Base-by-base conservation (phyloP, 257 asterid genomes). In the Solanum habrochaites region DNA sequence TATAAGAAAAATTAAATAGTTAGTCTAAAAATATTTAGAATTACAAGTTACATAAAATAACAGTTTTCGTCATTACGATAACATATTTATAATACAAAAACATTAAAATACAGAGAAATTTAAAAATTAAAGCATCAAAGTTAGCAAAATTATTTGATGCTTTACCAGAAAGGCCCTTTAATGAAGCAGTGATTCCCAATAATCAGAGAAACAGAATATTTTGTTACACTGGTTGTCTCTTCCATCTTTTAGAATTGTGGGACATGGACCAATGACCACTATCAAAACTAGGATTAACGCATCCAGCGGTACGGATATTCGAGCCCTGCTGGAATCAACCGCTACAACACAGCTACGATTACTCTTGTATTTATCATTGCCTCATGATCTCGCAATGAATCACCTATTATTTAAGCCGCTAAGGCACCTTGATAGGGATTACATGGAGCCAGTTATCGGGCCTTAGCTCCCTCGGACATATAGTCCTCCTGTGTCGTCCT, bases 401-500 rank as follows among this genome's bases (percentile, higher is more conserved):
- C 92, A 3, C 94, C 95, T 9, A 92, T 89, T 89, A 83, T 92
- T 94, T n/a, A n/a, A n/a, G 91, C 84, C 18, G 92, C 91, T 15
- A 94, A 87, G 5, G 95, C 92, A 1, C 92, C 94, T 86, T 70
- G 7, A 89, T 87, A n/a, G 95, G 95, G 23, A 73, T 32, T 31
- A 89, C 93, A 9, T 93, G 94, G 83, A 93, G 90, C 94, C 94
- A 93, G 25, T 73, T 66, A 21, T 87, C 85, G 10, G n/a, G n/a
- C 62, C 69, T 31, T 89, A 8, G 45, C n/a, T 12, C 72, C 86
- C 92, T 56, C 89, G 90, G 23, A 93, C 92, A 27, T 89, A 93
- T 20, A 93, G 91, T n/a, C 96, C 95, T 1, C 95, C 93, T 0
- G 89, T 92, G 27, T 93, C 91, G 6, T 93, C 94, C 58, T 92